A percentile compares a stretch with the other conserved stretches of the same genome.
Evolutionary conservation across 129 eudicot genomes (phyloP).

Genomic region (Flaveria robusta): DNA sequence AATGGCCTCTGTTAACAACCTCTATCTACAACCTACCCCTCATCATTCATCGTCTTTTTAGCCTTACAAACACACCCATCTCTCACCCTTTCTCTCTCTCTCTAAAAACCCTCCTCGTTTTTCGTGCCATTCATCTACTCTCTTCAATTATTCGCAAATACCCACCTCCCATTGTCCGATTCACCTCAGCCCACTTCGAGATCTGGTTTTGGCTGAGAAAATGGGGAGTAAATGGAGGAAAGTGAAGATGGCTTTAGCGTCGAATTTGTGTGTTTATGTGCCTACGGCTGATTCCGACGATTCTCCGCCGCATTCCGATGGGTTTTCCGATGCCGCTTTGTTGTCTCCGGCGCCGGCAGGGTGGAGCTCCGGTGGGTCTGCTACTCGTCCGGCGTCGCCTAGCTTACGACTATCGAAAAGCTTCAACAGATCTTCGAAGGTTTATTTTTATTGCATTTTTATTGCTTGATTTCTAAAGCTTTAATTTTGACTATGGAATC

Average conservation of each 20-base stretch:
- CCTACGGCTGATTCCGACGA: constrained; percentile 43
- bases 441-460: constrained; percentile 11
- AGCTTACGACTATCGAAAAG: constrained; percentile 56
- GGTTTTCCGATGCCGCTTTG: constrained; percentile 57
- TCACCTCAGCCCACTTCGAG: constrained; percentile 26
- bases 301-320: constrained; percentile 49
- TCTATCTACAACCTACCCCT: constrained; percentile 33
- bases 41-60: constrained; percentile 18
- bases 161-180: constrained; percentile 18
- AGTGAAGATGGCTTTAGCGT: constrained; percentile 69
- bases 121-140: constrained; percentile 35
- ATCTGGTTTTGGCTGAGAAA: constrained; percentile 17
- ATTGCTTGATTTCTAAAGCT: constrained; percentile 6
- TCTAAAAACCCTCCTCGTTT: constrained; percentile 38
- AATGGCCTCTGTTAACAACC: constrained; percentile 26
- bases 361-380: constrained; percentile 41
- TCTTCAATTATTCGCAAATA: constrained; percentile 36
- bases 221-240: constrained; percentile 90
- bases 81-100: constrained; percentile 4
- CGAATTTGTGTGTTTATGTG: constrained; percentile 63
- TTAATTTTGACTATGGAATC: constrained; percentile 17
- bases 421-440: constrained; percentile 87
- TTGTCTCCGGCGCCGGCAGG: constrained; percentile 50
- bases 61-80: not conserved
- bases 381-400: constrained; percentile 55